Base-by-base conservation (phyloP, 176 grass and related monocot genomes). In the Oryza longistaminata region DNA sequence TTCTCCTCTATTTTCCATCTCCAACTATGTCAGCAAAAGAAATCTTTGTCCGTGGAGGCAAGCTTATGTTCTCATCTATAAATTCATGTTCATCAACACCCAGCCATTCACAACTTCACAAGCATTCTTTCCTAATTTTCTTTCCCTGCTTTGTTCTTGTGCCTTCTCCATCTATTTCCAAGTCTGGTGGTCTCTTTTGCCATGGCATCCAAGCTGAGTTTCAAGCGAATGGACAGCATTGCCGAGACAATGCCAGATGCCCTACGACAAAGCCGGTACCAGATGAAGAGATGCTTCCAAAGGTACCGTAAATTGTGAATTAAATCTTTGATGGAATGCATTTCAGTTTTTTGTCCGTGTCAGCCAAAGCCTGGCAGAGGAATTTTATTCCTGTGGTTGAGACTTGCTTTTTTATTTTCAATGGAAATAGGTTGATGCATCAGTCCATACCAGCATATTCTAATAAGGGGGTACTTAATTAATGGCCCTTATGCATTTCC, bases 271-370 rank as follows among this genome's bases (percentile, higher is more conserved):
- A 96, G 93, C 79, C 90, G 96, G 60, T 99, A 99, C 80, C 96
- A 96, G 91, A 99, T 99, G 96, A 99, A 99, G 84, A 89, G 82
- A 50, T 96, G 93, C 86, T 95, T 99, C 66, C 70, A 87, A 53
- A 86, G 93, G 93, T 96, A 86, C 7, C 73, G 2, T 3, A 53
- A 66, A 7, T 64, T 42, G 27, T 35, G 34, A 73, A 76, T 19
- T 39, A 60, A 60, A 43, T 42, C 35, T 37, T 37, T 5, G 35
- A 37, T 37, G 35, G 35, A 37, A 37, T 37, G 10, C 9, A 45
- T 45, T 45, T 45, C 43, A 67, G 64, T 26, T 31, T 22, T 25
- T 80, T 79, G 12, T 62, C 58, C 33, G 34, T 78, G 27, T 1
- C 43, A 37, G 40, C 65, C 22, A 21, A 48, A 74, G 40, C 24